Base-by-base conservation (phyloP, 2,329 filamentous ascomycete genomes). In the Rosellinia necatrix region DNA sequence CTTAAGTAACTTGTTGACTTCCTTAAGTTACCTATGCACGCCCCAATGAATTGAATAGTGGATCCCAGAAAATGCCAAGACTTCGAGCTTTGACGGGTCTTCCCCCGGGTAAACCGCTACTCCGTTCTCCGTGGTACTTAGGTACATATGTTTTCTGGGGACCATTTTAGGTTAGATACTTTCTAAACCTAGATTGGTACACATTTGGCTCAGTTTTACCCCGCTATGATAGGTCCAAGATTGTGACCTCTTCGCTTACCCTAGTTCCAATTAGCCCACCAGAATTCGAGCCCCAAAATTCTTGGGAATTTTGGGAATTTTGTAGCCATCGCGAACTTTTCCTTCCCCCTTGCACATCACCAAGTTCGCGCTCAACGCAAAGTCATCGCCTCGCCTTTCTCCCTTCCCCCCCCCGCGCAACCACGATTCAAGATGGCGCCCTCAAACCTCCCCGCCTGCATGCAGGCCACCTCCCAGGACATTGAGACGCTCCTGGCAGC, bases 401-500 rank as follows among this genome's bases (percentile, higher is more conserved):
- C 63, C 62, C 65, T n/a, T n/a, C n/a, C 61, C 40, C 59, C 57
- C 62, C 63, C 32, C 50, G 53, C 56, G 56, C 43, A 61, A 49
- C 40, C 13, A 44, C 21, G 49, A 78, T 77, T 82, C 87, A 94
- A 87, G 77, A 97, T 97, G 93, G 91, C 92, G 76, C 90, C 93
- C 78, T 85, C 87, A 74, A 96, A 97, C 83, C 89, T 97, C 69
- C 94, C 94, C 77, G 83, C 92, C 69, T 84, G 89, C 75, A 96
- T 99, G 89, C 94, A 96, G 85, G 91, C 94, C 75, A 97, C 94
- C 74, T 88, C 88, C 76, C 88, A 96, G 84, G 94, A 99, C 84
- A 96, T 99, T 82, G 94, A 99, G 90, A 94, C 92, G 90, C 91
- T 99, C 76, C 90, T 99, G 72, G 90, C 92, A 75, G 92, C 96